These are phyloP conservation scores for Paramecium sonneborni DNA, from an alignment of 73 alveolate genomes.

Conservation along the genomic window DNA sequence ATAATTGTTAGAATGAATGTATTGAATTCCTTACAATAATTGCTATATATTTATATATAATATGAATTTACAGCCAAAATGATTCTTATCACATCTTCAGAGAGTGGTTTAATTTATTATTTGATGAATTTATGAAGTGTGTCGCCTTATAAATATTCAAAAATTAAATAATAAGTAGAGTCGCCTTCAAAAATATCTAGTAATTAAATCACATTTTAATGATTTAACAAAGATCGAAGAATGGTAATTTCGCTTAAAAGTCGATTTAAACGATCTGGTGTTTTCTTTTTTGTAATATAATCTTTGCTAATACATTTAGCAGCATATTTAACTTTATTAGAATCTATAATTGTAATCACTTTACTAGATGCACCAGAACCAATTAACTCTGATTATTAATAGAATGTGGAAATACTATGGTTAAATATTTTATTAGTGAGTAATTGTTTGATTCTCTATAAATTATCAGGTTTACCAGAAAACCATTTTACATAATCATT, in stretches of 20 bases:
- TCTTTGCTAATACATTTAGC: slow-evolving; percentile 41
- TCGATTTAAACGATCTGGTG: slow-evolving; percentile 17
- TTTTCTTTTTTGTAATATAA: slow-evolving; percentile 15
- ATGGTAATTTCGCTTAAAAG: slow-evolving; percentile 3
- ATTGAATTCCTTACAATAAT: neutral
- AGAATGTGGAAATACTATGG: neutral
- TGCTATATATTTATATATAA: neutral
- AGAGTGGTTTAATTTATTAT: neutral
- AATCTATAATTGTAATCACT: neutral
- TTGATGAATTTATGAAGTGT: slow-evolving; percentile 3
- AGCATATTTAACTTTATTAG: neutral
- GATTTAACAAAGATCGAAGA: neutral
- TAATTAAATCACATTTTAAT: neutral
- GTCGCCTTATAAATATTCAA: neutral
- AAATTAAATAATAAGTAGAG: neutral
- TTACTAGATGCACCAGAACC: slow-evolving; percentile 31
- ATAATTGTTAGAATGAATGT: neutral
- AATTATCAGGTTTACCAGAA: neutral
- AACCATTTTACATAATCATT: neutral
- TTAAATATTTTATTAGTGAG: neutral
- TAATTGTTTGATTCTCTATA: neutral
- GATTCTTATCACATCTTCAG: neutral
- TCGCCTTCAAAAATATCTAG: slow-evolving; percentile 10
- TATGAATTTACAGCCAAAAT: neutral
- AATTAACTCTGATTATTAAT: neutral